Evolutionary conservation across 768 basidiomycete species (phyloP), one percentile per base, ranked within the genome.

Genomic region (Asterophora lycoperdoides): DNA sequence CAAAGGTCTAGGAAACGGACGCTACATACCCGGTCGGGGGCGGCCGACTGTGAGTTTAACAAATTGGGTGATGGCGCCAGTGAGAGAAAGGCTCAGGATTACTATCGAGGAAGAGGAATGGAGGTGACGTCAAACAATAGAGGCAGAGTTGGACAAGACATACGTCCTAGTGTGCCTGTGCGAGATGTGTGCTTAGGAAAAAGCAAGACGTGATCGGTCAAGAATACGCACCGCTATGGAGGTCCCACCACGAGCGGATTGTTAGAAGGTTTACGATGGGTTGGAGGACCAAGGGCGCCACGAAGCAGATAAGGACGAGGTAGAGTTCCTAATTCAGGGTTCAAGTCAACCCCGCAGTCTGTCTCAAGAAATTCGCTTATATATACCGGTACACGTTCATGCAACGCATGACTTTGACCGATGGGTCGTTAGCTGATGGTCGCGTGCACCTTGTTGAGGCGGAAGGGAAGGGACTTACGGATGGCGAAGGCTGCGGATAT

Each of bases 1-100:
- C 23, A 17, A 13, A 46, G 14, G 8, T 9, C 32, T 35, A 20
- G 18, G 41, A 26, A n/a, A 46, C 33, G 18, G 35, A 47, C 23
- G 17, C 41, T 6, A 57, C 54, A 28, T 53, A 84, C 89, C 91
- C 53, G 93, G 93, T 13, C 93, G 80, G 8, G 93, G 93, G 11
- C 93, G 81, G 18, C 93, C 93, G 37, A 94, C 93, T 1, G 85
- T 86, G 35, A 91, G 69, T 67, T 97, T 98, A 44, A 79, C 75
- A 50, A 93, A 74, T 61, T 95, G 88, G 1, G 95, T 96, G 44
- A 94, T 68, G 17, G 83, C 65, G 10, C 90, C 93, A 5, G 93
- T 83, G 32, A 93, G 69, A 8, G 83, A 72, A 43, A 89, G 73
- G n/a, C 81, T 75, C 38, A 93, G 79, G 44, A 89, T 72, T 49